These are phyloP conservation scores for Microdochium bolleyi DNA, from an alignment of 2,329 filamentous ascomycete genomes.

Conservation along the genomic window DNA sequence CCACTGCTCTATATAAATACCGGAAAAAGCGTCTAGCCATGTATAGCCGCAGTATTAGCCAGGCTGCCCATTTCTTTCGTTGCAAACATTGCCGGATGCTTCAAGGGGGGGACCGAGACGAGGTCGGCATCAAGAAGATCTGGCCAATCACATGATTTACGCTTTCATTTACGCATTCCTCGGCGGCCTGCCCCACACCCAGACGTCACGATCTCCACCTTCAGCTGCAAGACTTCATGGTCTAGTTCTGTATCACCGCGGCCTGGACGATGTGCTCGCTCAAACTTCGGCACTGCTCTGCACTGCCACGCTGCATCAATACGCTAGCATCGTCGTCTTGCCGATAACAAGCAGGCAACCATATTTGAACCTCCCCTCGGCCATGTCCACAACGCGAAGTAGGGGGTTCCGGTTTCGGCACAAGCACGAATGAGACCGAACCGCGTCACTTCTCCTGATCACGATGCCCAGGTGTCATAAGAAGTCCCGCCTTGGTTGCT, in stretches of 20 bases:
- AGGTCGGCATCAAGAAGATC: neutral
- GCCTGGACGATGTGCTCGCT: neutral
- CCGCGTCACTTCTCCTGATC: neutral
- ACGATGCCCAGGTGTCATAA: neutral
- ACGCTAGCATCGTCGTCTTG: neutral
- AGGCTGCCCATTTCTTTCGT: neutral
- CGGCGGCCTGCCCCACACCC: neutral
- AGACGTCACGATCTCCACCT: neutral
- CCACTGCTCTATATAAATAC: neutral
- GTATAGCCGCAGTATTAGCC: neutral
- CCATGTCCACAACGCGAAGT: neutral
- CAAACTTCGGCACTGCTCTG: neutral
- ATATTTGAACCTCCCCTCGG: neutral
- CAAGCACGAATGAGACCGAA: neutral
- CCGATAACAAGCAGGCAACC: neutral
- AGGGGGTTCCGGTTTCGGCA: neutral
- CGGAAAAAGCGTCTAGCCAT: neutral
- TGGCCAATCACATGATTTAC: neutral
- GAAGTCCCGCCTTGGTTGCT: neutral
- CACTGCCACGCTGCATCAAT: neutral
- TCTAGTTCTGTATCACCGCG: neutral
- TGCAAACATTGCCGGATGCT: neutral
- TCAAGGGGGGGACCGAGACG: neutral
- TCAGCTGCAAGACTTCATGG: neutral
- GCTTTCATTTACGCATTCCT: neutral